Evolutionary conservation across 768 basidiomycete genomes (phyloP).

Genomic region (Tylopilus sp.): DNA sequence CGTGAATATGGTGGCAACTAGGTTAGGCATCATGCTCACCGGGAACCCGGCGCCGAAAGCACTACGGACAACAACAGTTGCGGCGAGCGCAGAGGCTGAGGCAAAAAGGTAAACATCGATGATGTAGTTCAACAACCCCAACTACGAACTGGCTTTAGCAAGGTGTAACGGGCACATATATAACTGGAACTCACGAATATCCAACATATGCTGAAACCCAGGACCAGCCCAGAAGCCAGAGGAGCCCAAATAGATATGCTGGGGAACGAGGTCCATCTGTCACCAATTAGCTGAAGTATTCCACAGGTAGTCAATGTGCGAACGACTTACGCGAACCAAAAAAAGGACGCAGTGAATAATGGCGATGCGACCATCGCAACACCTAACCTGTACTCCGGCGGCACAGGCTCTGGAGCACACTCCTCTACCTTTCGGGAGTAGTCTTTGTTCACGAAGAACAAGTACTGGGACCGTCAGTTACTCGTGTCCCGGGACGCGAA

Average conservation of each 20-base stretch:
- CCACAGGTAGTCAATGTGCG: background rate
- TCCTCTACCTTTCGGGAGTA: conserved; percentile 44
- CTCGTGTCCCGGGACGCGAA: background rate
- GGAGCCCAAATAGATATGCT: conserved; percentile 52
- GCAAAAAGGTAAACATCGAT: conserved; percentile 56
- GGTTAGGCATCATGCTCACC: conserved; percentile 1
- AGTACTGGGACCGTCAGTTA: conserved; percentile 33
- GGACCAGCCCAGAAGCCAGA: conserved; percentile 43
- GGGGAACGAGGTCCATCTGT: conserved; percentile 58
- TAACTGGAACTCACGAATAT: conserved; percentile 45
- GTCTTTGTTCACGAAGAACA: conserved; percentile 45
- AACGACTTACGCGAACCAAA: conserved; percentile 56
- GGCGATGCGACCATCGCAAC: conserved; percentile 50
- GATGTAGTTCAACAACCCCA: conserved; percentile 56
- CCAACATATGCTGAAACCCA: conserved; percentile 53
- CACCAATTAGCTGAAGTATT: background rate
- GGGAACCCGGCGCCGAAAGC: conserved; percentile 53
- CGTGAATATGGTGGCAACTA: conserved; percentile 2
- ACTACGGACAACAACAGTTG: conserved; percentile 51
- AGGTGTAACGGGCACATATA: background rate
- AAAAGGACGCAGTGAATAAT: conserved; percentile 50
- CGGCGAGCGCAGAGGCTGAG: conserved; percentile 56
- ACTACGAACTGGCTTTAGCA: conserved; percentile 28
- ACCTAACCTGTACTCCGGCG: conserved; percentile 57
- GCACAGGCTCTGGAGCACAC: conserved; percentile 48